phyloP scores from a whole-genome alignment of 1,139 yeast genomes.

The Magnusiomyces tetraspermus region DNA sequence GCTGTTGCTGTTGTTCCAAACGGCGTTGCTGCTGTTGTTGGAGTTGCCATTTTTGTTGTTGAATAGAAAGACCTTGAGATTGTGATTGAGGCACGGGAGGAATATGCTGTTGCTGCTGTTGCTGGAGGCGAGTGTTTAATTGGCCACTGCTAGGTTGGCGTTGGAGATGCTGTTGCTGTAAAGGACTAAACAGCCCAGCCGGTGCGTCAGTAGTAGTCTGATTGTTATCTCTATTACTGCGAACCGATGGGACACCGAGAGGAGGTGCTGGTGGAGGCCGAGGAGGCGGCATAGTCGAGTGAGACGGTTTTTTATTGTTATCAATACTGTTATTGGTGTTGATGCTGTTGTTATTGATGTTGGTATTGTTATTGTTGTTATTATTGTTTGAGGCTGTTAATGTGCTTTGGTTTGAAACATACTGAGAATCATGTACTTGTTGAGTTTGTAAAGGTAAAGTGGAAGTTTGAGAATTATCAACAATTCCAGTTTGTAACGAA shows the following conservation, averaged over 20 bases:
- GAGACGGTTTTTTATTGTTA: constrained; percentile 9
- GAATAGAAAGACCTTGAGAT: too few relatives aligned
- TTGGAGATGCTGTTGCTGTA: constrained; percentile 14
- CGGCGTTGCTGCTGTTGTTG: constrained; percentile 17
- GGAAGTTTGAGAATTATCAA: too few relatives aligned
- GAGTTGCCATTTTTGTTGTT: constrained; percentile 16
- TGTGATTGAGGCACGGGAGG: constrained; percentile 17
- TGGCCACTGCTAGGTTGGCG: constrained; percentile 10
- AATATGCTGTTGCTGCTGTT: constrained; percentile 20
- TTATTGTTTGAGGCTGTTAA: background rate
- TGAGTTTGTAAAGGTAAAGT: too few relatives aligned
- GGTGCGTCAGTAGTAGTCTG: constrained; percentile 3
- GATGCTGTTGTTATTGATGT: background rate
- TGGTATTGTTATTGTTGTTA: background rate
- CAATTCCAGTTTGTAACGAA: too few relatives aligned
- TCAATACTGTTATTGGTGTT: background rate
- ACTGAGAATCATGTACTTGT: too few relatives aligned
- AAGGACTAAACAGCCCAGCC: constrained; percentile 14
- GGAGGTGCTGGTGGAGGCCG: constrained; percentile 38
- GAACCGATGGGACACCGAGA: constrained; percentile 31
- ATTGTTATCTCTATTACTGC: constrained; percentile 17
- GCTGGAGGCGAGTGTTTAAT: constrained; percentile 11
- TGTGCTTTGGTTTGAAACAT: background rate
- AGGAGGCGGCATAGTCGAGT: constrained; percentile 30
- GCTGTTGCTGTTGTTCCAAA: constrained; percentile 14